A percentile compares a stretch with the other conserved stretches of the same genome.
phyloP scores from a whole-genome alignment of 306 rosid genomes.

The Lathyrus sativus region DNA sequence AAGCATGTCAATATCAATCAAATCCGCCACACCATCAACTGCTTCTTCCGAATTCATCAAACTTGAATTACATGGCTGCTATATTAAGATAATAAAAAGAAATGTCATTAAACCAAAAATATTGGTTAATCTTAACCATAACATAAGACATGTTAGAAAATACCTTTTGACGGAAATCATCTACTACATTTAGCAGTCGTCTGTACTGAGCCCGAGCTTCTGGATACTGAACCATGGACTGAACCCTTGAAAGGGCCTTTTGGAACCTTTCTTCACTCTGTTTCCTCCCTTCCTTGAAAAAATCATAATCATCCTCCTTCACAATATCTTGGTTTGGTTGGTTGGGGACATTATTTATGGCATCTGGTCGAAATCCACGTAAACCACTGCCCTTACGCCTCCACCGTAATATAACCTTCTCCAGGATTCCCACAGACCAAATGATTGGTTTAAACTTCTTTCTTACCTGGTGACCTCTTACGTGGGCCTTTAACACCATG shows the following conservation, averaged over 20 bases:
- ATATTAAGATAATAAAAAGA: slow-evolving; percentile 2
- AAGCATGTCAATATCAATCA: slow-evolving; percentile 66
- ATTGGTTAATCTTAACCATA: slow-evolving; percentile 11
- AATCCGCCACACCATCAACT: slow-evolving; percentile 59
- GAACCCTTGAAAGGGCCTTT: slow-evolving; percentile 88
- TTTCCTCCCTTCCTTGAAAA: slow-evolving; percentile 78
- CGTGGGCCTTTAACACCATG: slow-evolving; percentile 69
- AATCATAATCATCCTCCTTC: slow-evolving; percentile 75
- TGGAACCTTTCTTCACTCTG: slow-evolving; percentile 78
- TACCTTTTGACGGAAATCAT: slow-evolving; percentile 77
- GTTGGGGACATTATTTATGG: slow-evolving; percentile 43
- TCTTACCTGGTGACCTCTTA: slow-evolving; percentile 94
- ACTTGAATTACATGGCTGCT: slow-evolving; percentile 50
- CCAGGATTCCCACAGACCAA: slow-evolving; percentile 92
- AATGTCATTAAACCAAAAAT: slow-evolving; percentile 29
- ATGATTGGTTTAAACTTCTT: slow-evolving; percentile 63
- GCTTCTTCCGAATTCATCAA: slow-evolving; percentile 58
- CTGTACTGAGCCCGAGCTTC: slow-evolving; percentile 92
- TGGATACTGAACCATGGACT: slow-evolving; percentile 94
- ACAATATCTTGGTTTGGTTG: slow-evolving; percentile 21
- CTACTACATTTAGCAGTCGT: slow-evolving; percentile 76
- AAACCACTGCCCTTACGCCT: slow-evolving; percentile 88
- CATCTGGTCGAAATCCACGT: slow-evolving; percentile 70
- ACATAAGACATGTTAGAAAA: not conserved
- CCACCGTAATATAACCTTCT: slow-evolving; percentile 86